Base-by-base conservation (phyloP, 2,329 filamentous ascomycete species). In the Chaetomiaceae sp. region DNA sequence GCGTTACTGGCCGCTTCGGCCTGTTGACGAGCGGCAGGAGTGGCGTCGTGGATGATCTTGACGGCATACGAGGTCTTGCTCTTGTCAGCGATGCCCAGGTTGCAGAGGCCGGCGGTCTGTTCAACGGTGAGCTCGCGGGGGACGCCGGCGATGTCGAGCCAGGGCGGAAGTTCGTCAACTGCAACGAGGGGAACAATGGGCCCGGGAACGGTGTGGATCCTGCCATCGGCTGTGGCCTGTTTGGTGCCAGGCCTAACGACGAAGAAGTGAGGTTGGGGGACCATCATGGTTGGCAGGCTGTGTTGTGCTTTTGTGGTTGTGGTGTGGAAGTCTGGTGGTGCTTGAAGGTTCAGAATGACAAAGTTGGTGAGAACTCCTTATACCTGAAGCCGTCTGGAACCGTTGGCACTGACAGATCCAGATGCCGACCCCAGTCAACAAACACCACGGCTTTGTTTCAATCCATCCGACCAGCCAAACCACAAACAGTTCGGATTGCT, bases 101-200 rank as follows among this genome's bases (percentile, higher is more conserved):
- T 73, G 15, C 53, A 61, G 63, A 78, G 69, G 7, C 68, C 68
- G 5, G 56, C 57, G 2, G 69, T 71, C 51, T 78, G 68, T 33
- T 71, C 67, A 6, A 66, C 56, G 3, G 58, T 60, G 12, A 79
- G 65, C 47, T 69, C 59, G 6, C 75, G 73, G 3, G 77, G 75
- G 3, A 77, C 66, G 22, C 72, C 74, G 31, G 68, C 53, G 11
- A 78, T 62, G 5, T 73, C 65, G 4, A 80, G 57, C 68, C 74
- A 75, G 1, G 66, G 63, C 0, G 78, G 78, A 0, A 82, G 71
- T 55, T 80, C 70, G 61, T 82, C 79, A 12, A 74, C 64, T 0
- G 79, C 71, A n/a, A 82, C 69, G n/a, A 82, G 71, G 6, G 79
- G 80, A 1, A 82, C 77, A 3, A 77, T 69, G 6, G 65, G 63